These are phyloP conservation scores for Candida patagonica DNA, from an alignment of 805 yeast species.

Conservation along the genomic window DNA sequence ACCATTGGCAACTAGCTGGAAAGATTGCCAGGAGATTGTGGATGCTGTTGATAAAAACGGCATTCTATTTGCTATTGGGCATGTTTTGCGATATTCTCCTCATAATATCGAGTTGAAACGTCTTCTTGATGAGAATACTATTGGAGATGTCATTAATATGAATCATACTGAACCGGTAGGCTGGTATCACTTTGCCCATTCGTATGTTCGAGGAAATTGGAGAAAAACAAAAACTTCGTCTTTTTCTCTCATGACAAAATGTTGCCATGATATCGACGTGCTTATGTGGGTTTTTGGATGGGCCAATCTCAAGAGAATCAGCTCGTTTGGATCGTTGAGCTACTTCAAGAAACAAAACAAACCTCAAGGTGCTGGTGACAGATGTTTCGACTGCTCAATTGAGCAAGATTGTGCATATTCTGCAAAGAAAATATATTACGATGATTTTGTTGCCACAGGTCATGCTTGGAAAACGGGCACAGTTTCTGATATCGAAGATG, in stretches of 20 bases:
- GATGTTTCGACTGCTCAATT: conserved; percentile 16
- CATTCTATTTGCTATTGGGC: conserved; percentile 21
- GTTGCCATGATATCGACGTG: conserved; percentile 23
- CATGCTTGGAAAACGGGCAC: conserved; percentile 13
- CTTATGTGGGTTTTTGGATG: conserved; percentile 21
- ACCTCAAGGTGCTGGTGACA: conserved; percentile 16
- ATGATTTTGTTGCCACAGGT: conserved; percentile 13
- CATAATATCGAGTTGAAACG: conserved; percentile 18
- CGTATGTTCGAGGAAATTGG: conserved; percentile 24
- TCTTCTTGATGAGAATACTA: conserved; percentile 16
- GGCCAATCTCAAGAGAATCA: conserved; percentile 15
- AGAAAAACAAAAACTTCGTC: conserved; percentile 15
- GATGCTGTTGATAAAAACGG: conserved; percentile 17
- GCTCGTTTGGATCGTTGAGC: conserved; percentile 19
- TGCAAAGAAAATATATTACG: conserved; percentile 16
- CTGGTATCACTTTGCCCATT: conserved; percentile 22
- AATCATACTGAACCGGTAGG: conserved; percentile 25
- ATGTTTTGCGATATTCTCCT: conserved; percentile 22
- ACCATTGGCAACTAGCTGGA: conserved; percentile 20
- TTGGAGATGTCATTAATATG: conserved; percentile 20
- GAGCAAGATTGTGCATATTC: conserved; percentile 20
- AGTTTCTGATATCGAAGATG: conserved; percentile 19
- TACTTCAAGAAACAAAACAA: conserved; percentile 18
- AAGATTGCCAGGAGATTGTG: conserved; percentile 18
- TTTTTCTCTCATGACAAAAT: conserved; percentile 23